Evolutionary conservation across 805 yeast species (phyloP), one percentile per base, ranked within the genome.

Genomic region (Sporopachydermia lactativora): DNA sequence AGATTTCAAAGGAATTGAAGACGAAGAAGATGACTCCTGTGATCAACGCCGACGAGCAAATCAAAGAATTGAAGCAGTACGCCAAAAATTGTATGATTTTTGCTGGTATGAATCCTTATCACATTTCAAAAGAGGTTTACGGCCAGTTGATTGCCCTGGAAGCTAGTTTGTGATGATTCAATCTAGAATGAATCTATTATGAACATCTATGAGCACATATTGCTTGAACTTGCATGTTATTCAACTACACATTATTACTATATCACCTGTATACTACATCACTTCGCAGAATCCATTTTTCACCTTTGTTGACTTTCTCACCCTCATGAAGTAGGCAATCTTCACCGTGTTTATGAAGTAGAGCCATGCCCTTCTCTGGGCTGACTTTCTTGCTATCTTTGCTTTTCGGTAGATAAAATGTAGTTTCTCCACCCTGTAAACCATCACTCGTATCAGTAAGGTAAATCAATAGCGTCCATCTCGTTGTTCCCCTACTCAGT

Each of bases 51-150:
- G 70, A 66, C 35, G 73, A 70, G 42, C 81, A 77, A 53, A 59
- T 71, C 15, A 64, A 58, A 3, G 71, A 73, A 35, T 61, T 84
- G 52, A 66, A 66, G 39, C 70, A 69, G 45, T 67, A 80, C 47
- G 85, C 95, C 2, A 80, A 76, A 57, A 85, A 85, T 58, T 81
- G 95, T 58, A 85, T 88, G 86, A 75, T 88, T 3, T 89, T 81
- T 57, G 95, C 96, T 4, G 97, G 96, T 45, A 81, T 89, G 77
- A 79, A 88, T 31, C 94, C 84, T 60, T 86, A 82, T 60, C 78
- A 81, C 55, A 84, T 88, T 94, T 94, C 96, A 5, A 61, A 80
- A 43, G 59, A 57, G 43, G 19, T 2, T 38, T 24, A 24, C n/a
- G 31, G 31, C n/a, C 31, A 24, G n/a, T 24, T 24, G 31, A 24